Evolutionary conservation across 2,329 filamentous ascomycete genomes (phyloP), one percentile per base, ranked within the genome.

Genomic region (Penicillium brasilianum): DNA sequence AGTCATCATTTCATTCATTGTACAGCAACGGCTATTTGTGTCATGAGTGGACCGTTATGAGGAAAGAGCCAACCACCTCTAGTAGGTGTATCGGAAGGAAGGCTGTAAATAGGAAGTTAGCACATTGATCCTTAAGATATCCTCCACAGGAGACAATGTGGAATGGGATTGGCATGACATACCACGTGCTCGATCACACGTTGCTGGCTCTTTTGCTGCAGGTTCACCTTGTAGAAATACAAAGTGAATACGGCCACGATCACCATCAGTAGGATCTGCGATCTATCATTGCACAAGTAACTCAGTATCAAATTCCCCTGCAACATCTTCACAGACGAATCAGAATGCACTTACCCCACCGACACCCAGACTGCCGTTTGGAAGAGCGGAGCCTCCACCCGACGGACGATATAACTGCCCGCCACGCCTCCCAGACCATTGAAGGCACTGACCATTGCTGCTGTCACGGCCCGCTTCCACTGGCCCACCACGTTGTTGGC

Each of bases 321-420:
- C 43, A 5, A 7, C 7, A 25, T 4, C 39, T 8, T 7, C 4
- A 30, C 39, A 2, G 18, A 4, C 25, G 7, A 41, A 46, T 43
- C 22, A 16, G 37, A 32, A 32, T 20, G 5, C 5, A 43, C 69
- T 62, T 57, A 78, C 72, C 84, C 87, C 59, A 90, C 88, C 13
- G 85, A 87, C 14, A 89, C 82, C 87, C 87, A 90, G 14, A 90
- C 83, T 1, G 88, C 88, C 2, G 88, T 90, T 59, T 80, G 72
- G 72, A 90, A 90, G 59, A 79, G 75, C 7, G 88, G 88, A 2
- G 86, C 87, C 70, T 90, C 87, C 9, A 80, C 73, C 62, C 83
- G 80, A 28, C 84, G 79, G 3, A 90, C 86, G 64, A 90, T 89
- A 69, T 86, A 90, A 69, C 85, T 87, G 1, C 87, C 87, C 1